Conservation (phyloP, 2,329 filamentous ascomycete species). For the Nemania sp. region DNA sequence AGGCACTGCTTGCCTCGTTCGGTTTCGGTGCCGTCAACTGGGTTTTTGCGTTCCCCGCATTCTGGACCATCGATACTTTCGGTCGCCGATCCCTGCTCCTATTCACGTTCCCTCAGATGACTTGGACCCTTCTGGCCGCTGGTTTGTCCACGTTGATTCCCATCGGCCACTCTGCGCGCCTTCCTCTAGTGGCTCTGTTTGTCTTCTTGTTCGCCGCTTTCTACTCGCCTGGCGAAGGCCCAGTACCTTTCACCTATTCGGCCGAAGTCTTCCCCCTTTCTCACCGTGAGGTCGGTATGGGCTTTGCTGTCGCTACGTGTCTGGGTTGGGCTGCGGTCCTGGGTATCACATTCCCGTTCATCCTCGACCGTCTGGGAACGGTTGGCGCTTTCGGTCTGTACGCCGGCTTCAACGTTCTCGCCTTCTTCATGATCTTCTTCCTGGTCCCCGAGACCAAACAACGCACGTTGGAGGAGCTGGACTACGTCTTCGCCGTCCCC, state of each 20-base stretch:
- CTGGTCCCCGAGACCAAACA: slow-evolving; percentile 56
- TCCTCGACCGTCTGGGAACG: slow-evolving; percentile 50
- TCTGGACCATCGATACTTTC: slow-evolving; percentile 69
- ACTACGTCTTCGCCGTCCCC: slow-evolving; percentile 51
- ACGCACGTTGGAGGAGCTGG: slow-evolving; percentile 54
- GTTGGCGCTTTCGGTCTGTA: slow-evolving; percentile 53
- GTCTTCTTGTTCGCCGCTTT: slow-evolving; percentile 64
- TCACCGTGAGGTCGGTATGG: slow-evolving; percentile 73
- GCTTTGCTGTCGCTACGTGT: slow-evolving; percentile 68
- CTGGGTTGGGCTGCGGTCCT: slow-evolving; percentile 63
- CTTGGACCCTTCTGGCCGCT: slow-evolving; percentile 66
- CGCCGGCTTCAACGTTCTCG: slow-evolving; percentile 51
- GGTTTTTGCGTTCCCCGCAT: slow-evolving; percentile 65
- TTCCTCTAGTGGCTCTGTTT: slow-evolving; percentile 59
- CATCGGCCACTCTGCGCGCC: slow-evolving; percentile 28
- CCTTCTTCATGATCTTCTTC: slow-evolving; percentile 52
- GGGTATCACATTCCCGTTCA: slow-evolving; percentile 65
- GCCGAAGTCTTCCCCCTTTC: slow-evolving; percentile 72
- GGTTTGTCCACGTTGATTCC: slow-evolving; percentile 60
- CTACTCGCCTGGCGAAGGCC: slow-evolving; percentile 67
- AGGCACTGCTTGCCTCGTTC: slow-evolving; percentile 64
- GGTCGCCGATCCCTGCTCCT: slow-evolving; percentile 64
- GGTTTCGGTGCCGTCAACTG: slow-evolving; percentile 69
- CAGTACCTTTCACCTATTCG: slow-evolving; percentile 69
- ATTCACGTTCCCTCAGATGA: slow-evolving; percentile 70